Base-by-base conservation (phyloP, 306 rosid genomes). In the Rosa rugosa region DNA sequence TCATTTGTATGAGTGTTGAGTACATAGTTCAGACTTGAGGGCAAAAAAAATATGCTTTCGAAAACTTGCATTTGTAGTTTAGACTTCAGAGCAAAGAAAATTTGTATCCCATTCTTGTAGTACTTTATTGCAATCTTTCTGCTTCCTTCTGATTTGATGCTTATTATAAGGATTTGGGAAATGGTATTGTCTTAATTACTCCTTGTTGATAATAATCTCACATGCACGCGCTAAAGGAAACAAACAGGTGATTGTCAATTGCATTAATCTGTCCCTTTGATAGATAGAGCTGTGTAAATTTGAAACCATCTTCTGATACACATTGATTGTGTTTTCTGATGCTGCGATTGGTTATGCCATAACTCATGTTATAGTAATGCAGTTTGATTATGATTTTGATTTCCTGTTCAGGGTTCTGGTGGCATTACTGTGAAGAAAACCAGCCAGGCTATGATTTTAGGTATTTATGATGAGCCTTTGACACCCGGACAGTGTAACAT, bases 361-460 rank as follows among this genome's bases (percentile, higher is more conserved):
- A n/a, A 40, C 49, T 18, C n/a, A 40, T 66, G 71, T 40, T 67
- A 40, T 38, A 10, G 31, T 67, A 18, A 67, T 67, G 50, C 27
- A 10, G 49, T 20, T 23, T 23, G 11, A 63, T 41, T 80, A 18
- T 71, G 38, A 81, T 62, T 6, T 36, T 50, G 74, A 70, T 45
- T 50, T 54, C 16, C 5, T 77, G 2, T 80, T 77, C 85, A 86
- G 89, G 92, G 89, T 23, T 75, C 84, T 8, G 85, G 89, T 9
- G 93, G 93, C 36, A 36, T 89, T 73, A 85, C 89, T 20, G 83
- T 85, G 67, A 89, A 89, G 84, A 89, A 89, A 81, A 89, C 92
- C 7, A 16, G 66, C 49, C 77, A 71, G 73, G 86, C 89, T 45
- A 42, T 87, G 83, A 16, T 87, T 18, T 49, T 89, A 20, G 93